Evolutionary conservation across 805 yeast genomes (phyloP), one percentile per base, ranked within the genome.

Genomic region (Schwanniomyces occidentalis): DNA sequence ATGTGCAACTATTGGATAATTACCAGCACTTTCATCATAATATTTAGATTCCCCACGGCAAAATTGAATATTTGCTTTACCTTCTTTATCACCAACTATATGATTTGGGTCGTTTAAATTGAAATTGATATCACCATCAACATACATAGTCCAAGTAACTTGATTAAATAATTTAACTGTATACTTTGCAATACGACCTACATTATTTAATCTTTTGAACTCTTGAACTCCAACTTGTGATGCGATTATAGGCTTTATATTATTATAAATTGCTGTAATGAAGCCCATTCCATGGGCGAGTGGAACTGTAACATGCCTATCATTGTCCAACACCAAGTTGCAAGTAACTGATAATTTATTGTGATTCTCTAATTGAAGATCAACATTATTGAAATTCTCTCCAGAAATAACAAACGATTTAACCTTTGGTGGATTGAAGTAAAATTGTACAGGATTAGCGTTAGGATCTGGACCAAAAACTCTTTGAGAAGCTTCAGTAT

Each of bases 221-320:
- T 64, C 62, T 41, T 72, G 75, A 35, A 85, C 65, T 0, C 95
- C 95, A 17, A 84, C 83, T 18, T 70, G 73, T 16, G 85, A 76
- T n/a, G 72, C 69, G 16, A 84, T 45, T 35, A 65, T 55, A 1
- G 89, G 85, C 14, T 65, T 66, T 44, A 79, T 56, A 40, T 66
- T 63, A 5, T 60, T 58, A 52, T 72, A 69, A 39, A 80, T 59
- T 15, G 81, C 88, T 12, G 95, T 82, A 10, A 85, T 73, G 40
- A 83, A 78, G 1, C 95, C 95, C 76, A 73, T 72, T 21, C 97
- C 96, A 53, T 83, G 89, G 4, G 81, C 83, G 29, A 85, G 51
- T 2, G 90, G 89, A 19, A 73, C 42, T 20, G 68, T 65, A 10
- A 82, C 59, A 18, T 20, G 18, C 19, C 37, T 33, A 5, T 40